Evolutionary conservation across 805 yeast genomes (phyloP).

Genomic region (Hanseniaspora guilliermondii): DNA sequence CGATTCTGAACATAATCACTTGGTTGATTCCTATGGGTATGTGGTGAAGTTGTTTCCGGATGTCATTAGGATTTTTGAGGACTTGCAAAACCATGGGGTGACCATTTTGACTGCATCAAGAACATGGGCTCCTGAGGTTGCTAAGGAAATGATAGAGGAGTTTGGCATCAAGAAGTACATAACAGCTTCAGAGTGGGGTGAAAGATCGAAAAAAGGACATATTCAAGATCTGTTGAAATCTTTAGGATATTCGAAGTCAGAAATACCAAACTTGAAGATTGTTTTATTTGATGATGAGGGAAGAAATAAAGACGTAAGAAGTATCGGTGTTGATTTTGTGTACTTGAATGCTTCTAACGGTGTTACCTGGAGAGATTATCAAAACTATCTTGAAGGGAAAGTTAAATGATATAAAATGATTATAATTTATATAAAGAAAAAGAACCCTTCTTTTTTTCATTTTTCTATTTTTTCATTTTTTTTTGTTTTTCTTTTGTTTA

Average conservation of each 20-base stretch:
- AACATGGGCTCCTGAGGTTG: slow-evolving; percentile 70
- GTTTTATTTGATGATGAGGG: slow-evolving; percentile 66
- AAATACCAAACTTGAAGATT: slow-evolving; percentile 14
- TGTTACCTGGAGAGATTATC: slow-evolving; percentile 43
- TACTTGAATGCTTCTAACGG: slow-evolving; percentile 50
- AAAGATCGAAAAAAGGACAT: slow-evolving; percentile 44
- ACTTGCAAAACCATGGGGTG: slow-evolving; percentile 37
- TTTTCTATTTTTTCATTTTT: too few relatives aligned
- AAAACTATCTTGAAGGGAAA: slow-evolving; percentile 26
- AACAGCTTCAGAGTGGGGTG: slow-evolving; percentile 55
- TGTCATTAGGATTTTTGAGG: slow-evolving; percentile 49
- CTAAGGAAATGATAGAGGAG: slow-evolving; percentile 45
- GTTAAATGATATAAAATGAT: slow-evolving; percentile 3
- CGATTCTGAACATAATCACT: slow-evolving; percentile 18
- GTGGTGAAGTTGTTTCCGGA: slow-evolving; percentile 51
- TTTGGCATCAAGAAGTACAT: slow-evolving; percentile 22
- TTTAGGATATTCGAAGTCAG: slow-evolving; percentile 19
- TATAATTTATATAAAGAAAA: too few relatives aligned
- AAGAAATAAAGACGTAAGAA: slow-evolving; percentile 64
- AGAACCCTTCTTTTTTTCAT: too few relatives aligned
- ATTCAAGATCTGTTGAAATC: slow-evolving; percentile 44
- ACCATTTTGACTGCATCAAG: slow-evolving; percentile 61
- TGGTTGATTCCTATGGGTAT: slow-evolving; percentile 35
- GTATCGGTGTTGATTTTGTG: slow-evolving; percentile 57
- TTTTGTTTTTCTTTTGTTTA: too few relatives aligned